Conservation (phyloP, 2,329 filamentous ascomycete species). For the Sporothrix dimorphospora region DNA sequence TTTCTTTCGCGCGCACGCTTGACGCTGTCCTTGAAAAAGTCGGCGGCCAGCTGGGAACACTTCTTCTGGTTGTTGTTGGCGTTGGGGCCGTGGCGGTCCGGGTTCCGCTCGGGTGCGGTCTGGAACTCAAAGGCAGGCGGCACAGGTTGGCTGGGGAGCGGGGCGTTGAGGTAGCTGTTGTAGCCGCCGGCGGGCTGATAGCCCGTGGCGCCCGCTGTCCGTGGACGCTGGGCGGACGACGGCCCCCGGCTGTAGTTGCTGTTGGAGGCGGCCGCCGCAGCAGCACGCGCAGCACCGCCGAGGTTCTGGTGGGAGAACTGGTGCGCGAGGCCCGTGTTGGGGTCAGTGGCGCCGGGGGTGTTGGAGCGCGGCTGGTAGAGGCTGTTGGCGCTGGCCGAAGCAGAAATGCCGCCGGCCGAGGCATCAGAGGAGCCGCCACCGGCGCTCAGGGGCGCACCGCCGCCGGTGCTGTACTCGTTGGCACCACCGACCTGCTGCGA, state of each 20-base stretch:
- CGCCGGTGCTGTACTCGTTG: constrained; percentile 17
- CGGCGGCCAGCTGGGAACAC: constrained; percentile 71
- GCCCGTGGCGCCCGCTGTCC: constrained; percentile 74
- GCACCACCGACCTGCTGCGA: constrained; percentile 40
- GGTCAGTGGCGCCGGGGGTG: constrained; percentile 66
- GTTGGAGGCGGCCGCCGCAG: constrained; percentile 37
- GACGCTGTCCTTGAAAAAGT: constrained; percentile 99
- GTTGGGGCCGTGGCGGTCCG: constrained; percentile 71
- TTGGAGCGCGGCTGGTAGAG: constrained; percentile 57
- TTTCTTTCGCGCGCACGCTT: constrained; percentile 94
- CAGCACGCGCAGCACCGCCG: constrained; percentile 69
- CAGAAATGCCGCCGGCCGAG: not conserved
- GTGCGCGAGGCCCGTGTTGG: constrained; percentile 87
- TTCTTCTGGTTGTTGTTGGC: constrained; percentile 72
- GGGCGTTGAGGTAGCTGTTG: constrained; percentile 60
- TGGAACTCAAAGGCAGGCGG: constrained; percentile 73
- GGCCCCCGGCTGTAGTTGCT: constrained; percentile 70
- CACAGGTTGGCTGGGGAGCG: constrained; percentile 63
- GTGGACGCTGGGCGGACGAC: constrained; percentile 74
- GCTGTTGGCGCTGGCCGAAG: constrained; percentile 35
- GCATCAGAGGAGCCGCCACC: not conserved
- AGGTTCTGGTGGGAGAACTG: constrained; percentile 98
- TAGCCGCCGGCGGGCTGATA: constrained; percentile 63
- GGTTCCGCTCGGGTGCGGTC: constrained; percentile 80
- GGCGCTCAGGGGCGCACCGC: constrained; percentile 35